Percentiles rank a stretch among this genome's conserved stretches.
These are phyloP conservation scores for Fagus crenata DNA, from an alignment of 306 rosid genomes.

Conservation along the genomic window DNA sequence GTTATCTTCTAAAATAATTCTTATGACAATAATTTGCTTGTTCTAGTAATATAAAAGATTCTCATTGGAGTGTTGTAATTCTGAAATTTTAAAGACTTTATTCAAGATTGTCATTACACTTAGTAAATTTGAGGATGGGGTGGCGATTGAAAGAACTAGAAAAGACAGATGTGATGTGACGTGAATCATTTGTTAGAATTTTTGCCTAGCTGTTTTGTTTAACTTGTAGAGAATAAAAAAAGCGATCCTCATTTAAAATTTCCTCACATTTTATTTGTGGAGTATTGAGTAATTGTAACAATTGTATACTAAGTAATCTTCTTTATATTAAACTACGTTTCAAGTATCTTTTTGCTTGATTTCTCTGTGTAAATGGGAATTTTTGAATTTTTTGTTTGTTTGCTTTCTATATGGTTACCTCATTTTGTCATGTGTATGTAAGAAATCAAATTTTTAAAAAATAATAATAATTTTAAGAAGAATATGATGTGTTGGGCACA, in stretches of 20 bases:
- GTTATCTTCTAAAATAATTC: background rate
- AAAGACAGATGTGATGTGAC: background rate
- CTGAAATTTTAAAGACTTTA: background rate
- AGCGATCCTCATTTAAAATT: too few relatives aligned
- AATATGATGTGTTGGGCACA: background rate
- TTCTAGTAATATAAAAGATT: background rate
- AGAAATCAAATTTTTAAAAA: too few relatives aligned
- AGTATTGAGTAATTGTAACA: background rate
- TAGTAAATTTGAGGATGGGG: background rate
- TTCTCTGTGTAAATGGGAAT: too few relatives aligned
- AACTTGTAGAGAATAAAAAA: too few relatives aligned
- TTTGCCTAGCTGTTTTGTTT: too few relatives aligned
- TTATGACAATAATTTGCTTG: background rate
- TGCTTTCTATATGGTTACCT: too few relatives aligned
- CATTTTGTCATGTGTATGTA: too few relatives aligned
- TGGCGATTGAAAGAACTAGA: background rate
- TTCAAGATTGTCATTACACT: background rate
- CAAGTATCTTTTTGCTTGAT: too few relatives aligned
- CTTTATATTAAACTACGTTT: too few relatives aligned
- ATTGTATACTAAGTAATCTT: background rate
- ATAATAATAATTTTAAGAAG: background rate
- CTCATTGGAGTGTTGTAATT: background rate
- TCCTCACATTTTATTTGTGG: background rate
- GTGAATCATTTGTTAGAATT: background rate
- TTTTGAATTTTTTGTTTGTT: too few relatives aligned